Evolutionary conservation across 179 eudicot species (phyloP).

Genomic region (Corrigiola litoralis): DNA sequence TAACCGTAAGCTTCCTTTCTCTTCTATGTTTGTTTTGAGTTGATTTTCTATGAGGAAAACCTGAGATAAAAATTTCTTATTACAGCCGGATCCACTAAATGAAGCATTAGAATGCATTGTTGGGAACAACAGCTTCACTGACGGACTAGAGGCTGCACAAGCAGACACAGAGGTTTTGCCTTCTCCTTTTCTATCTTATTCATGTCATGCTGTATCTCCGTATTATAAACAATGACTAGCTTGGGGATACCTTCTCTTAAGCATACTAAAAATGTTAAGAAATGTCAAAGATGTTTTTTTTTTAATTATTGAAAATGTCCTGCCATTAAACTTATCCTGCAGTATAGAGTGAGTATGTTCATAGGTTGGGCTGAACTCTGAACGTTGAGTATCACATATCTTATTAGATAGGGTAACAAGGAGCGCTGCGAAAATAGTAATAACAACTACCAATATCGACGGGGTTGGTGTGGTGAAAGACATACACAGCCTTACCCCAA

Average conservation of each 20-base stretch:
- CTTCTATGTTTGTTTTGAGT: conserved; percentile 2
- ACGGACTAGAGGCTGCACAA: conserved; percentile 49
- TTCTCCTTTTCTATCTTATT: background rate
- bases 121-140: conserved; percentile 48
- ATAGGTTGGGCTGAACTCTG: background rate
- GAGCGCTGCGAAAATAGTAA: too few species aligned
- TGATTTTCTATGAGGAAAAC: background rate
- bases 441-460: too few species aligned
- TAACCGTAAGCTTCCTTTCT: conserved; percentile 46
- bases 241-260: background rate
- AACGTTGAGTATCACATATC: background rate
- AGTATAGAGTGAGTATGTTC: background rate
- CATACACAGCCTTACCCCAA: too few species aligned
- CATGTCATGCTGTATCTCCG: background rate
- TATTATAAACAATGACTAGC: background rate
- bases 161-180: conserved; percentile 60
- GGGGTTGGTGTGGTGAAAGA: too few species aligned
- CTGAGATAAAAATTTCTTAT: background rate
- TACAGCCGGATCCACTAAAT: conserved; percentile 82
- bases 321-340: background rate
- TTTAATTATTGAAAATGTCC: too few species aligned
- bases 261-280: too few species aligned
- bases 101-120: conserved; percentile 83
- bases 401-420: too few species aligned
- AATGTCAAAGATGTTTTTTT: too few species aligned